Conservation (phyloP, 805 yeast species). For the Blastobotrys attinorum region DNA sequence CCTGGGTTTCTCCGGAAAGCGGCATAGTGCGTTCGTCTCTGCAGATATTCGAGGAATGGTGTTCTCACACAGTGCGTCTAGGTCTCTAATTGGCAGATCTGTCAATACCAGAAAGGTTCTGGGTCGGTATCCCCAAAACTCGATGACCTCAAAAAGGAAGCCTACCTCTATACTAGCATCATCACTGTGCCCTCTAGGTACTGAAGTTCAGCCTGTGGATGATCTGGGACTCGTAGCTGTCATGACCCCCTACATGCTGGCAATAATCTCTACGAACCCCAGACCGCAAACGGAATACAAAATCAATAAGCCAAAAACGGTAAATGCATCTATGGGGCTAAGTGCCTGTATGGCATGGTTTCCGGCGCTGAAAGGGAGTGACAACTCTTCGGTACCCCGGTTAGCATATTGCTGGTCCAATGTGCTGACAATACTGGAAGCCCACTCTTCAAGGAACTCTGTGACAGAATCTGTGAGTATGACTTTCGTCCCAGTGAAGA, state of each 20-base stretch:
- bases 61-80: slow-evolving; percentile 54
- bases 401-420: slow-evolving; percentile 69
- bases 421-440: slow-evolving; percentile 46
- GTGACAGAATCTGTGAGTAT: slow-evolving; percentile 20
- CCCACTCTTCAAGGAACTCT: slow-evolving; percentile 30
- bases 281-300: slow-evolving; percentile 46
- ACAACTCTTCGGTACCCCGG: slow-evolving; percentile 17
- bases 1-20: slow-evolving; percentile 40
- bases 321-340: slow-evolving; percentile 25
- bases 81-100: slow-evolving; percentile 46
- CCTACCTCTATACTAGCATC: slow-evolving; percentile 35
- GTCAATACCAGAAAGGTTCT: slow-evolving; percentile 42
- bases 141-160: slow-evolving; percentile 5
- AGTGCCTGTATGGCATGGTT: slow-evolving; percentile 54
- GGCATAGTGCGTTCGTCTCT: slow-evolving; percentile 50
- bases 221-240: slow-evolving; percentile 51
- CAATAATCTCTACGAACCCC: slow-evolving; percentile 49
- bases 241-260: slow-evolving; percentile 42
- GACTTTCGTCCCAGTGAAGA: slow-evolving; percentile 34
- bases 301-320: slow-evolving; percentile 39
- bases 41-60: slow-evolving; percentile 52
- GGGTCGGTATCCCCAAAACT: slow-evolving; percentile 37
- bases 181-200: slow-evolving; percentile 53
- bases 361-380: slow-evolving; percentile 37
- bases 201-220: slow-evolving; percentile 47